A percentile compares a stretch with the other conserved stretches of the same genome.
These are phyloP conservation scores for Phytopythium chamaehyphon DNA, from an alignment of 352 stramenopile species.

Conservation along the genomic window DNA sequence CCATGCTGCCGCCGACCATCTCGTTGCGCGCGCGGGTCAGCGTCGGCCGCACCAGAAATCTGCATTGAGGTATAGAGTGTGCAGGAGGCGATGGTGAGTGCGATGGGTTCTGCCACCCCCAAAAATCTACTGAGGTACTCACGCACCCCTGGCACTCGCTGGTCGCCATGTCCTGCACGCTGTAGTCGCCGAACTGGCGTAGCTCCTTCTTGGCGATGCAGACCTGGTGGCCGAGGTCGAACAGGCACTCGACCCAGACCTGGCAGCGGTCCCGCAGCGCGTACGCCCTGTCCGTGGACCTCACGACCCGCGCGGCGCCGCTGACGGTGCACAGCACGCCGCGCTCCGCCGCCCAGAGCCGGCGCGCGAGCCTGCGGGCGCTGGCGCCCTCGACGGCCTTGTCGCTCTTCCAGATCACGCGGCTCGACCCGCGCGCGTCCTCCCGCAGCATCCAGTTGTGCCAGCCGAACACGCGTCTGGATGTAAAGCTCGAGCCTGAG, in stretches of 20 bases:
- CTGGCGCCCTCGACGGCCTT: conserved; percentile 29
- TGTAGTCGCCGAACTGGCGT: conserved; percentile 27
- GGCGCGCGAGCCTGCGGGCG: conserved; percentile 28
- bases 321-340: conserved; percentile 35
- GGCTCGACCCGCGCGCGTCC: conserved; percentile 13
- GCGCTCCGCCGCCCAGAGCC: conserved; percentile 24
- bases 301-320: conserved; percentile 23
- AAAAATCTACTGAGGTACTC: no score
- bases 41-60: conserved; percentile 33
- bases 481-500: no score
- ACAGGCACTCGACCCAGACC: conserved; percentile 43
- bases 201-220: conserved; percentile 44
- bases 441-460: conserved; percentile 32
- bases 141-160: conserved; percentile 26
- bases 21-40: conserved; percentile 18
- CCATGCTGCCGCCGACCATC: conserved; percentile 22
- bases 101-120: no score
- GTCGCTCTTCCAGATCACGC: conserved; percentile 38
- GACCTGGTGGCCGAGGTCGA: conserved; percentile 30
- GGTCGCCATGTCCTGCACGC: conserved; percentile 15
- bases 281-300: conserved; percentile 15
- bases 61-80: neutral
- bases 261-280: conserved; percentile 15
- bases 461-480: conserved; percentile 33
- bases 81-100: neutral